phyloP scores from a whole-genome alignment of 2,329 filamentous ascomycete species.

The Trichoderma koningii region DNA sequence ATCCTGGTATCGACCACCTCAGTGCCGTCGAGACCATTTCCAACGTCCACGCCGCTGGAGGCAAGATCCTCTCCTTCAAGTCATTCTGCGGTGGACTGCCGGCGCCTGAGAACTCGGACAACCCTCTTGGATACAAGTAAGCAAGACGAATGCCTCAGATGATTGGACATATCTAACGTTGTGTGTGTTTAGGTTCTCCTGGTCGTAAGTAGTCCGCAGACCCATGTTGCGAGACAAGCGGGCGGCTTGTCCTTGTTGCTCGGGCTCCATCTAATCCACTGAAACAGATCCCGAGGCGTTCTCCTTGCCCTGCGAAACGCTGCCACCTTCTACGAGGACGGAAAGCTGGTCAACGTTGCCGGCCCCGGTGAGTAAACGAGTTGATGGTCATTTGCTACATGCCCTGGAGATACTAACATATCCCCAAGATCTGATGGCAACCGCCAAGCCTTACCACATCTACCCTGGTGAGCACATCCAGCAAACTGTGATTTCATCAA shows the following conservation, averaged over 20 bases:
- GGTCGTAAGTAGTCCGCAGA: conserved; percentile 48
- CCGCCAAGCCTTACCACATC: conserved; percentile 83
- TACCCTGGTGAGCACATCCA: conserved; percentile 58
- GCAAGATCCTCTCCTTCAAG: conserved; percentile 80
- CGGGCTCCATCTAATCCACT: background rate
- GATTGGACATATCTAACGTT: background rate
- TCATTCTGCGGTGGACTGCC: conserved; percentile 81
- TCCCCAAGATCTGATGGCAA: conserved; percentile 71
- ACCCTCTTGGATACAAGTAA: conserved; percentile 84
- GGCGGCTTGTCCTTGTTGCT: background rate
- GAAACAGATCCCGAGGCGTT: conserved; percentile 67
- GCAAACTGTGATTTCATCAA: background rate
- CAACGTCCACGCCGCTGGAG: conserved; percentile 82
- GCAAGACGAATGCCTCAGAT: background rate
- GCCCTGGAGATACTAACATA: background rate
- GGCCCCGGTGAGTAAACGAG: conserved; percentile 42
- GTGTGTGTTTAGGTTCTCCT: conserved; percentile 55
- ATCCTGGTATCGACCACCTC: conserved; percentile 71
- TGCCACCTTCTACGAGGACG: conserved; percentile 81
- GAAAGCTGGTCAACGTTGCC: conserved; percentile 75
- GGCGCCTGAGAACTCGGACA: conserved; percentile 70
- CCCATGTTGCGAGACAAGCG: background rate
- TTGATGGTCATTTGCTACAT: background rate
- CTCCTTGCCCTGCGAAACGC: conserved; percentile 82
- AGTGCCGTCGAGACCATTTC: conserved; percentile 81